These are phyloP conservation scores for Rugonectria rugulosa DNA, from an alignment of 2,329 filamentous ascomycete species.

Conservation along the genomic window DNA sequence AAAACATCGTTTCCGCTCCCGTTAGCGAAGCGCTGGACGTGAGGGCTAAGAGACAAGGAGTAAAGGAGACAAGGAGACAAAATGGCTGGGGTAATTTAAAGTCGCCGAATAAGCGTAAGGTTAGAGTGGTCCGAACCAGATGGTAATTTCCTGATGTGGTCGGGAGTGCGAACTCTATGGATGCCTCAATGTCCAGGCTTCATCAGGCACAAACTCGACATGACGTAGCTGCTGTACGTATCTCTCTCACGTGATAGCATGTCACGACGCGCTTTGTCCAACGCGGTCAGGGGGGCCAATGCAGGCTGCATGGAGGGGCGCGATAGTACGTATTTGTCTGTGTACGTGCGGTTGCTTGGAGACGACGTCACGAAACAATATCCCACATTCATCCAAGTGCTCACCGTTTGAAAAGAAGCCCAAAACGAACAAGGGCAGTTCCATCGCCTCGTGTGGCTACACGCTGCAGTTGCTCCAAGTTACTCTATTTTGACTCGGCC, in stretches of 20 bases:
- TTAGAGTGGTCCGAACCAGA: too few species aligned
- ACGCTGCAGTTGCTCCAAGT: neutral
- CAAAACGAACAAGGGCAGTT: slow-evolving; percentile 14
- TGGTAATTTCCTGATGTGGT: neutral
- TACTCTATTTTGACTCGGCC: neutral
- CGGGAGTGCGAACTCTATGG: neutral
- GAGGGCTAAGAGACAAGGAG: too few species aligned
- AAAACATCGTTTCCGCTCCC: too few species aligned
- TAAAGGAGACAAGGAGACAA: neutral
- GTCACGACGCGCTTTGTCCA: slow-evolving; percentile 13
- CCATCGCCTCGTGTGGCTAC: slow-evolving; percentile 5
- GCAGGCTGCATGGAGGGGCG: slow-evolving; percentile 19
- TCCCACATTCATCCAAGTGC: slow-evolving; percentile 13
- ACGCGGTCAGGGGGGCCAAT: slow-evolving; percentile 19
- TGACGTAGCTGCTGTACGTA: neutral
- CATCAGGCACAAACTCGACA: neutral
- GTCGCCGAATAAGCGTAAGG: neutral
- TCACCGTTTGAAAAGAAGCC: neutral
- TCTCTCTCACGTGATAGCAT: slow-evolving; percentile 8
- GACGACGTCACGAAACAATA: slow-evolving; percentile 20
- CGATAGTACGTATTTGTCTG: neutral
- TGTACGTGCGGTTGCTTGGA: neutral
- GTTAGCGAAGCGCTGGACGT: too few species aligned
- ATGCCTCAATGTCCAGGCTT: neutral
- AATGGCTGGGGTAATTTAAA: neutral